phyloP scores from a whole-genome alignment of 805 yeast species.

The Yamadazyma akitaensis region DNA sequence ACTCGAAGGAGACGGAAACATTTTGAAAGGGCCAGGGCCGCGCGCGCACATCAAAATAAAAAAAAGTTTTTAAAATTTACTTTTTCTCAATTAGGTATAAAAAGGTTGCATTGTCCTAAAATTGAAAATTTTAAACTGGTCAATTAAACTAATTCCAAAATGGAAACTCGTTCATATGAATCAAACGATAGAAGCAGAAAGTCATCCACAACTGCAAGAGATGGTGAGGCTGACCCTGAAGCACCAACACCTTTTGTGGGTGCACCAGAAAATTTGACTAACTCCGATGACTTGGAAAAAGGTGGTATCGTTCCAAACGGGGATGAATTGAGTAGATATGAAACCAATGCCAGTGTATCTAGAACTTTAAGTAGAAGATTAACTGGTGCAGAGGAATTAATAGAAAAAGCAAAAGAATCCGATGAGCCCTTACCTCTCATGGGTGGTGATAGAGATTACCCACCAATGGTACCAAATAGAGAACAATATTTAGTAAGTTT shows the following conservation, averaged over 20 bases:
- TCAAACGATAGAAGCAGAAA: constrained; percentile 2
- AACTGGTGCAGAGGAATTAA: constrained; percentile 26
- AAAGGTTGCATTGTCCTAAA: background rate
- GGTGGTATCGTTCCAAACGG: constrained; percentile 14
- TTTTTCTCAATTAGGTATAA: constrained; percentile 3
- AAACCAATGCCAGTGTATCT: constrained; percentile 20
- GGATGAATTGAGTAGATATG: constrained; percentile 23
- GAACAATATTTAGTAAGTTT: constrained; percentile 63
- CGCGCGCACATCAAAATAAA: background rate
- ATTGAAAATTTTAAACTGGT: too few species aligned
- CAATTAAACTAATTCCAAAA: background rate
- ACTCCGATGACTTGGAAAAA: constrained; percentile 2
- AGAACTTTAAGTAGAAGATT: constrained; percentile 21
- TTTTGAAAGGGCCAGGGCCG: background rate
- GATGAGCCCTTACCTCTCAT: constrained; percentile 41
- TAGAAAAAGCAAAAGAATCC: constrained; percentile 23
- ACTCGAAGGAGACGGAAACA: background rate
- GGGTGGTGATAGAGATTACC: constrained; percentile 67
- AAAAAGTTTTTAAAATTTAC: background rate
- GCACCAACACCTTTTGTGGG: constrained; percentile 3
- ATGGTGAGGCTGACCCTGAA: constrained; percentile 1
- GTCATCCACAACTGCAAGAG: constrained; percentile 3
- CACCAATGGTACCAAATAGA: constrained; percentile 56
- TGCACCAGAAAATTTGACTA: background rate
- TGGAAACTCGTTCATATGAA: constrained; percentile 4